A percentile compares a stretch with the other conserved stretches of the same genome.
phyloP scores from a whole-genome alignment of 2,329 filamentous ascomycete species.

The Lecanicillium sp. region DNA sequence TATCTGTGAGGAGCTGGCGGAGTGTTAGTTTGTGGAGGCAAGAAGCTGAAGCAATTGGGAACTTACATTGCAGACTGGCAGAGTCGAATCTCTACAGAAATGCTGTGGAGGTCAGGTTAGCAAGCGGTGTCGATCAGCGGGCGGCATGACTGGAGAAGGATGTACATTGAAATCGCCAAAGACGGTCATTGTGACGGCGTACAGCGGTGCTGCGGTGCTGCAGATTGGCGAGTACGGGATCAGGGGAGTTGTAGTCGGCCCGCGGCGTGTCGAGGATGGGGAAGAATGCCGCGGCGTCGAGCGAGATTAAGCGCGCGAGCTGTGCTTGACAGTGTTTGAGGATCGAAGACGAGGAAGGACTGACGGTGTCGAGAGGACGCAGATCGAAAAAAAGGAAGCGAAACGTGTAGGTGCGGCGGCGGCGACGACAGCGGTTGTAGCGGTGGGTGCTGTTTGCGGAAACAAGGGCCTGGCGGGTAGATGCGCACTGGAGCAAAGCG shows the following conservation, averaged over 20 bases:
- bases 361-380: slow-evolving; percentile 8
- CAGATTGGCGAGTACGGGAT: background rate
- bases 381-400: too few relatives aligned
- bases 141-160: slow-evolving; percentile 18
- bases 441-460: slow-evolving; percentile 12
- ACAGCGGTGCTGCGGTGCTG: slow-evolving; percentile 18
- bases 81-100: slow-evolving; percentile 77
- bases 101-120: slow-evolving; percentile 42
- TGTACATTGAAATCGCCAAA: slow-evolving; percentile 57
- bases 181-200: slow-evolving; percentile 46
- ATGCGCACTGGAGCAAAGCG: background rate
- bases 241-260: background rate
- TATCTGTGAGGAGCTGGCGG: slow-evolving; percentile 56
- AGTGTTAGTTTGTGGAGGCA: slow-evolving; percentile 10
- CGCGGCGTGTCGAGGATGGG: background rate
- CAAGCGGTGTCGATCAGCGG: slow-evolving; percentile 2
- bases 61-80: slow-evolving; percentile 80
- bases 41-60: background rate
- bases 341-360: background rate
- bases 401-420: background rate
- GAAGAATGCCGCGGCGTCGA: background rate
- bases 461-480: background rate
- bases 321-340: background rate
- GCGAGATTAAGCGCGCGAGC: slow-evolving; percentile 2
- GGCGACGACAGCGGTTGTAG: too few relatives aligned